Base-by-base conservation (phyloP, 192 early-diverging fungal genomes). In the Podila clonocystis region DNA sequence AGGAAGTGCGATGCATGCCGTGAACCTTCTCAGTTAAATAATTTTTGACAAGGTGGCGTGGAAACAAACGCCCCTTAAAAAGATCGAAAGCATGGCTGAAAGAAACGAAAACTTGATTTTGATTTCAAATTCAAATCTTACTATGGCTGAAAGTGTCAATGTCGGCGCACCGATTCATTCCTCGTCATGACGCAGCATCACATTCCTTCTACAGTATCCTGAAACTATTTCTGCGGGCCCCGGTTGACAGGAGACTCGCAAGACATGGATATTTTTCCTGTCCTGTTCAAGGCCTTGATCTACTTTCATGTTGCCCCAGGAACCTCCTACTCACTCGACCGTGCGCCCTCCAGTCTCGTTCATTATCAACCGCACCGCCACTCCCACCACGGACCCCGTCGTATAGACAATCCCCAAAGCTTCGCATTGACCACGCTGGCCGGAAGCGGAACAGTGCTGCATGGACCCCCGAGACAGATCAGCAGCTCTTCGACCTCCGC, bases 401-500 rank as follows among this genome's bases (percentile, higher is more conserved):
- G 11, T 9, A 41, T 9, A 58, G 58, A 12, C 26, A 30, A n/a
- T 62, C 72, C 8, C 60, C 62, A 5, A 50, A 34, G 7, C 52
- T 75, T 13, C 67, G 73, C 2, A 68, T 75, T 52, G 60, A 75
- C 26, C 34, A 66, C 9, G 9, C 66, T 57, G 52, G 34, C 5
- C 22, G 4, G 1, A 69, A 63, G 24, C 67, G 61, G 5, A 75
- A 75, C 50, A 28, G n/a, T 50, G 22, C 52, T 0, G 11, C 33
- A 11, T 75, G 73, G 73, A 68, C 73, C 1, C 52, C 66, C 12
- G 66, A 68, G 20, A 26, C 24, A 26, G 73, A 75, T 31, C 9
- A 30, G 2, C 49, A 33, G 1, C 55, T 75, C 12, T 36, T 69
- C 22, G 1, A 4, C 36, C 66, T 75, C 15, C 73, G 73, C 13